These are phyloP conservation scores for Oryza australiensis DNA, from an alignment of 176 grass and related monocot genomes.

Conservation along the genomic window DNA sequence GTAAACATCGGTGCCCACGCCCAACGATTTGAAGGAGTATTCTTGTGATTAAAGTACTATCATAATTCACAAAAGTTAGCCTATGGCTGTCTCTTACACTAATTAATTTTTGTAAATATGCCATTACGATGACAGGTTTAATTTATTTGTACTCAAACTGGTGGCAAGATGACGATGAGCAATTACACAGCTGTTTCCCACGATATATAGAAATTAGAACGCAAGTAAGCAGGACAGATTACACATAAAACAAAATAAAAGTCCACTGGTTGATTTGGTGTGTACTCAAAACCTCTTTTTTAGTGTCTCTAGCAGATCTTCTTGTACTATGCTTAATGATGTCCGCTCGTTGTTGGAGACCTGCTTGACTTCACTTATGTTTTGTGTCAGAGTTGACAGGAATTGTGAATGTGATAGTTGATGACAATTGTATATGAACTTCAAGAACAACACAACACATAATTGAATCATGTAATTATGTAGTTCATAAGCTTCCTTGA, in stretches of 20 bases:
- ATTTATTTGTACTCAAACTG: constrained; percentile 1
- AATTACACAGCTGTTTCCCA: constrained; percentile 19
- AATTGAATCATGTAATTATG: neutral
- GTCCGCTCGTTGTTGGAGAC: neutral
- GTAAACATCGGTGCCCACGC: too few relatives aligned
- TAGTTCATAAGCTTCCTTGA: neutral
- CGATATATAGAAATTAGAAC: neutral
- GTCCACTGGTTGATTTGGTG: neutral
- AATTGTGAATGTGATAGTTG: neutral
- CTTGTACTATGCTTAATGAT: neutral
- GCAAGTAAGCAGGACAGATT: neutral
- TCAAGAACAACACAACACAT: too few relatives aligned
- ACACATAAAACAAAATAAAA: neutral
- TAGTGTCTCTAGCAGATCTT: neutral
- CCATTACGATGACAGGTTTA: neutral
- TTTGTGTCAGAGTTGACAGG: neutral
- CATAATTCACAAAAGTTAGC: neutral
- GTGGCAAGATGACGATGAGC: neutral
- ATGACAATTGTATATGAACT: neutral
- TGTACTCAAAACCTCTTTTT: neutral
- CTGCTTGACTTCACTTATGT: neutral
- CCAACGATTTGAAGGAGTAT: neutral
- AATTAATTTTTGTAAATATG: neutral
- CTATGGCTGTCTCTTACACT: neutral
- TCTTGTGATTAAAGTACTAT: neutral